phyloP scores from a whole-genome alignment of 805 yeast genomes.

The Starmera dryadoides region DNA sequence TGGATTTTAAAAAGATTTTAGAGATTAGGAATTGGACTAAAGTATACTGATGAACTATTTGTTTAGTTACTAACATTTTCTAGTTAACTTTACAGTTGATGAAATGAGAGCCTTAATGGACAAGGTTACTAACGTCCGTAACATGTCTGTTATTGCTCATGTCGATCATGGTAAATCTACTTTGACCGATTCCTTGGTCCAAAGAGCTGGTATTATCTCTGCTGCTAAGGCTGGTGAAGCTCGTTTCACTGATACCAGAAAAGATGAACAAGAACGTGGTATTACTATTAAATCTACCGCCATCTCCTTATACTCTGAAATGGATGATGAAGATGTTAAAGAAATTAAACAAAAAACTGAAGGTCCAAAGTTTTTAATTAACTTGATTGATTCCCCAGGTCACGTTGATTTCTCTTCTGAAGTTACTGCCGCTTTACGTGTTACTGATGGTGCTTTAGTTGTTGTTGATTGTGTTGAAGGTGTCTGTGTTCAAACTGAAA shows the following conservation, averaged over 20 bases:
- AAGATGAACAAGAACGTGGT: slow-evolving; percentile 99
- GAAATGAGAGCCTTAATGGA: slow-evolving; percentile 98
- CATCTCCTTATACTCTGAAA: slow-evolving; percentile 87
- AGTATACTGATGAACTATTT: too few relatives aligned
- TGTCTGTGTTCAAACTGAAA: slow-evolving; percentile 99
- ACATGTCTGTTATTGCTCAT: slow-evolving; percentile 99
- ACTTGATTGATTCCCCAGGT: slow-evolving; percentile 99
- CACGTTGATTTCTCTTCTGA: slow-evolving; percentile 99
- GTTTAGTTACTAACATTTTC: not conserved
- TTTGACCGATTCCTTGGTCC: slow-evolving; percentile 97
- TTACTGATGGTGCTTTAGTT: slow-evolving; percentile 99
- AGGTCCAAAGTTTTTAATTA: slow-evolving; percentile 92
- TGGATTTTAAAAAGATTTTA: too few relatives aligned
- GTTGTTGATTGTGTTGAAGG: slow-evolving; percentile 99
- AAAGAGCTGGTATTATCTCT: slow-evolving; percentile 98
- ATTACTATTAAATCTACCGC: slow-evolving; percentile 99
- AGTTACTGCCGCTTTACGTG: slow-evolving; percentile 99
- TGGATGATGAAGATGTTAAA: slow-evolving; percentile 82
- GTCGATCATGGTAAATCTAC: slow-evolving; percentile 99
- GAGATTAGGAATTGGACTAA: too few relatives aligned
- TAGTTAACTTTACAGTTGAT: slow-evolving; percentile 55
- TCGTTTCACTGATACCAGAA: slow-evolving; percentile 99
- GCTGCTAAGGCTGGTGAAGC: slow-evolving; percentile 99
- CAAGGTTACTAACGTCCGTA: slow-evolving; percentile 99
- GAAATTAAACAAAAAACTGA: slow-evolving; percentile 76